Percentiles rank a stretch among this genome's conserved stretches.
Evolutionary conservation across 305 asterid species (phyloP).

Genomic region (Fraxinus xanthoxyloides): DNA sequence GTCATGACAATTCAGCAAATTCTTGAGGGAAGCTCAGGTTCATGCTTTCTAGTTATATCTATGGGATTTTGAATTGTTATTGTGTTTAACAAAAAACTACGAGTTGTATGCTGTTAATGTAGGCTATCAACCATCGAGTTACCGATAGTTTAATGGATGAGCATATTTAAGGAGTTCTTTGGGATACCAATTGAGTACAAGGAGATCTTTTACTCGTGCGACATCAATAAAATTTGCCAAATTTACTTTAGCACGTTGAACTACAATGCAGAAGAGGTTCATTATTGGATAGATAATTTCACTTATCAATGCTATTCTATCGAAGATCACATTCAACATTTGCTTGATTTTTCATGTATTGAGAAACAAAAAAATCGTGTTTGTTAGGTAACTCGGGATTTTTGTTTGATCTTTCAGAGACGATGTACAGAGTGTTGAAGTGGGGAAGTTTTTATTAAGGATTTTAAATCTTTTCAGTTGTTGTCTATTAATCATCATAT

Average conservation of each 20-base stretch:
- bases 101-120: neutral
- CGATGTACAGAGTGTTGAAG: constrained; percentile 40
- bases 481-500: constrained; percentile 56
- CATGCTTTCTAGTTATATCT: neutral
- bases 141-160: constrained; percentile 39
- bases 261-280: constrained; percentile 47
- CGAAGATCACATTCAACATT: constrained; percentile 38
- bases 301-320: constrained; percentile 62
- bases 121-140: constrained; percentile 66
- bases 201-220: constrained; percentile 35
- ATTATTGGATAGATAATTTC: constrained; percentile 68
- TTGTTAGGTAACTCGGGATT: neutral
- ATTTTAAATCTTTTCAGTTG: constrained; percentile 39
- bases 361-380: too few relatives aligned
- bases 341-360: too few relatives aligned
- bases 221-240: constrained; percentile 34
- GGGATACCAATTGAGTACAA: constrained; percentile 42
- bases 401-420: constrained; percentile 27
- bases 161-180: constrained; percentile 45
- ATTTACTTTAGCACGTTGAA: constrained; percentile 51
- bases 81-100: too few relatives aligned
- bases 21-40: constrained; percentile 36
- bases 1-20: constrained; percentile 32
- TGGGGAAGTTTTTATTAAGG: constrained; percentile 32
- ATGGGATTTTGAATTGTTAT: neutral